These are phyloP conservation scores for Trichoderma sp. DNA, from an alignment of 2,329 filamentous ascomycete genomes.

Conservation along the genomic window DNA sequence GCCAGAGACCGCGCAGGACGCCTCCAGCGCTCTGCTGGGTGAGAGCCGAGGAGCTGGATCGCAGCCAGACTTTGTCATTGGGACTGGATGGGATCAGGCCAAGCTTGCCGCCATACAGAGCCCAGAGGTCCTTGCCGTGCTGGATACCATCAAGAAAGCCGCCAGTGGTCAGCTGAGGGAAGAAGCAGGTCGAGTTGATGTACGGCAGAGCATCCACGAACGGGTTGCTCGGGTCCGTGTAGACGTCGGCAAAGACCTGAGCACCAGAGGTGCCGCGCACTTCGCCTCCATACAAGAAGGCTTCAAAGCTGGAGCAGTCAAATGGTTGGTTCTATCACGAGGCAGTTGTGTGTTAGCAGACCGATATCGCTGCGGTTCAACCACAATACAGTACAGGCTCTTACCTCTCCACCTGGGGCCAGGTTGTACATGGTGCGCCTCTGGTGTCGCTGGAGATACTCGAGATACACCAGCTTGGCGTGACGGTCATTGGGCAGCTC, in stretches of 20 bases:
- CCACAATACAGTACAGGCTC: neutral
- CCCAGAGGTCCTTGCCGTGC: conserved; percentile 14
- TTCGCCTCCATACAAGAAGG: neutral
- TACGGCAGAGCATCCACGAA: conserved; percentile 15
- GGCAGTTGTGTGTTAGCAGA: neutral
- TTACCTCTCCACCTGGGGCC: conserved; percentile 13
- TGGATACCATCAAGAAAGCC: conserved; percentile 12
- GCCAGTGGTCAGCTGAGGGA: conserved; percentile 10
- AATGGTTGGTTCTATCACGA: conserved; percentile 5
- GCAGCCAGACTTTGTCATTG: conserved; percentile 7
- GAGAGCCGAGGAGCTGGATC: conserved; percentile 4
- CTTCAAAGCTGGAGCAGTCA: conserved; percentile 15
- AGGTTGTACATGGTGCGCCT: conserved; percentile 17
- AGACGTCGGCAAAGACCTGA: neutral
- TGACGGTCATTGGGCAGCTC: conserved; percentile 6
- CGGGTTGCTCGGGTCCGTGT: conserved; percentile 8
- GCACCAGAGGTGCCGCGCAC: neutral
- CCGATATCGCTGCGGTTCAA: no score
- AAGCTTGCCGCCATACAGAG: conserved; percentile 2
- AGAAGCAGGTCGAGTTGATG: conserved; percentile 16
- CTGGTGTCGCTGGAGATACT: conserved; percentile 15
- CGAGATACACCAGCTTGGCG: conserved; percentile 15
- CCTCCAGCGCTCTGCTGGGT: conserved; percentile 15
- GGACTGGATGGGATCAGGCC: neutral
- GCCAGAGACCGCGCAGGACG: conserved; percentile 12